Base-by-base conservation (phyloP, 2,329 filamentous ascomycete species). In the Septoria linicola region DNA sequence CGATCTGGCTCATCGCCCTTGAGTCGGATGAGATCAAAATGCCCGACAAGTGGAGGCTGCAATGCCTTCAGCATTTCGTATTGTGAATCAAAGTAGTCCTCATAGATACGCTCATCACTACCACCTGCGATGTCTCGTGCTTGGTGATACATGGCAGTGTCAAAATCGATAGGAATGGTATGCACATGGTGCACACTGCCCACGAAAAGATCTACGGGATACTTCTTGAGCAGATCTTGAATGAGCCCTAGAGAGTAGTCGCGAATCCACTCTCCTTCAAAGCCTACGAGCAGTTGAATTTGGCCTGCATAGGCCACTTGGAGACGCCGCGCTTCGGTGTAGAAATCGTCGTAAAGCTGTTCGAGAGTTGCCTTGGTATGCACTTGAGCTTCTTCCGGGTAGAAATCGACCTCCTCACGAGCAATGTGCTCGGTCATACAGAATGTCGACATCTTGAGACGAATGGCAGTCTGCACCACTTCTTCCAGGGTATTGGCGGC, bases 391-490 rank as follows among this genome's bases (percentile, higher is more conserved):
- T 99, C 93, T 75, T 95, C 92, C 0, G 93, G 93, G 68, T 99
- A 99, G 46, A 95, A 79, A 72, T 99, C 92, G 51, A 80, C 75
- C 42, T 82, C 74, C 40, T 83, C 81, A 27, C 92, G 86, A 6
- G 92, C 90, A 83, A 99, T 97, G 72, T 99, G 93, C 72, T 99
- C 93, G 1, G 91, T 96, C 52, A 99, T 72, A 17, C 87, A 89
- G 66, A 96, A 90, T 16, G 87, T 87, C 56, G 83, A 82, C 80
- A 95, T 93, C 36, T 87, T 85, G 55, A 86, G 79, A 41, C 78
- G 72, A 60, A 97, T 89, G 59, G 92, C 92, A 10, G 84, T 80
- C 65, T 84, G 80, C 62, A 97, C 76, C 41, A 97, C 82, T 59
- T 89, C 84, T 70, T 97, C 92, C 8, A 99, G 80, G 16, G 83